Base-by-base conservation (phyloP, 192 early-diverging fungal species). In the Coemansia sp. region DNA sequence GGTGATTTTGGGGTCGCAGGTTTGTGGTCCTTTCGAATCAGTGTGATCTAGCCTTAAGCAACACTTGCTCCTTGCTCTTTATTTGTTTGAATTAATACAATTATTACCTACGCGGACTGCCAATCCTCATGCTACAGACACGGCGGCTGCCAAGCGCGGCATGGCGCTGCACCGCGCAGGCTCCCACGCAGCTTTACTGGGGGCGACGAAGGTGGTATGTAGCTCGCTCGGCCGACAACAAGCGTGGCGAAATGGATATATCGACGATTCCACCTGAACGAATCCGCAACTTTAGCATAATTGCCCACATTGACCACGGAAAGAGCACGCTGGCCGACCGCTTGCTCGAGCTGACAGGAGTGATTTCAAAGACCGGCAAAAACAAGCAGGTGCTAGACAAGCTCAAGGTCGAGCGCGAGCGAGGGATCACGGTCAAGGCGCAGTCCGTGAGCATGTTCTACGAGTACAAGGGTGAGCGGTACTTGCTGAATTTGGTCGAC, bases 371-470 rank as follows among this genome's bases (percentile, higher is more conserved):
- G 35, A 67, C 77, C 26, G 79, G 67, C 46, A 78, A 71, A 25
- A 90, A 92, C 58, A 89, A 90, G 56, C 95, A 97, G 60, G 91
- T 98, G 3, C 69, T 98, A 27, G 95, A 98, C 51, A 98, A 95
- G 71, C 82, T 98, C 1, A 92, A 90, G 63, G 95, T 98, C 3
- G 95, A 98, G 59, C 75, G 91, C 2, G 94, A 97, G 55, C 82
- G 95, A 31, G 95, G 95, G 18, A 98, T 98, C 49, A 98, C 95
- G 6, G 92, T 98, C 45, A 98, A 98, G 68, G 95, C 95, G 15
- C 93, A 96, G 84, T 85, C 85, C 58, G 48, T 58, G 4, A 95
- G 92, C 33, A 96, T 98, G 95, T 88, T 98, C 62, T 92, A 92
- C 60, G 80, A 80, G 10, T 78, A 92, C 70, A 83, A 86, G 42